Evolutionary conservation across 2,329 filamentous ascomycete genomes (phyloP), one percentile per base, ranked within the genome.

Genomic region (Pseudopyricularia cyperi): DNA sequence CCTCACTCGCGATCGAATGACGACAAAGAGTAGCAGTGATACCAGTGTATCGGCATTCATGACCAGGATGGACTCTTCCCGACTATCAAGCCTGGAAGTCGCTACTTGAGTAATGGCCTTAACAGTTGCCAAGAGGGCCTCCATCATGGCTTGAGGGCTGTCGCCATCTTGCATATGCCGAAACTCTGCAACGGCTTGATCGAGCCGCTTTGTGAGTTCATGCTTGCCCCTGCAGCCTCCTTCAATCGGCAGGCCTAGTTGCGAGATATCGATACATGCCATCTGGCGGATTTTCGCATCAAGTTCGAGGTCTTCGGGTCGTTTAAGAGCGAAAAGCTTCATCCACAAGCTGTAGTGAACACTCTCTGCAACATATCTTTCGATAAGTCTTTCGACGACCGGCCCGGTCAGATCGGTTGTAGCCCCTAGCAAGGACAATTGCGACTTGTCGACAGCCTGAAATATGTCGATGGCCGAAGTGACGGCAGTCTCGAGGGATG

Each of bases 391-490:
- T 68, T 98, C 94, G 1, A 98, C 90, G 8, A 94, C 71, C 1
- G 90, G 88, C 0, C 93, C 91, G 0, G 93, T 97, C 50, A 98
- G 71, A 63, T 96, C 89, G 2, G 94, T 98, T 1, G 89, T 95
- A 4, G 90, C 87, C 17, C 90, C 93, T 4, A 98, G 75, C 34
- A 95, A 75, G 3, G 91, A 96, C 28, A 98, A 72, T 61, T 97
- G 93, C 61, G 95, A 88, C 65, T 95, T 95, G 64, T 98, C 93
- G 6, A 98, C 91, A 54, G 83, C 83, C 61, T 97, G 91, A 58
- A 98, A 98, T 1, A 97, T 75, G 61, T 98, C 93, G 58, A 98
- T 97, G 0, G 90, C 93, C 9, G 87, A 80, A 9, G 89, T 95
- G 11, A 98, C 87, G 1, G 91, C 90, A 1, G 87, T 94, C 67